Conservation (phyloP, 83 land plant species). For the Picea abies region DNA sequence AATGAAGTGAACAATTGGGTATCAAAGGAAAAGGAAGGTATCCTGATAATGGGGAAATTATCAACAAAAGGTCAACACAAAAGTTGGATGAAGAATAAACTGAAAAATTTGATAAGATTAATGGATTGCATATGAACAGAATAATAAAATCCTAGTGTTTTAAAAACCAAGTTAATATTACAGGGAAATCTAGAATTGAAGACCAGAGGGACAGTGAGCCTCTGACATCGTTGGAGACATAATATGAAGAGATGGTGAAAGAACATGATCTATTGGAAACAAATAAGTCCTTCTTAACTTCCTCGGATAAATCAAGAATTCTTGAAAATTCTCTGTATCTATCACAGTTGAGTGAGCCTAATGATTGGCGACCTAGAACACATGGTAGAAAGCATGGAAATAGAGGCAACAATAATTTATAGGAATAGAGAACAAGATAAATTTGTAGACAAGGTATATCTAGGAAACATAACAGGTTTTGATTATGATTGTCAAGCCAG, state of each 20-base stretch:
- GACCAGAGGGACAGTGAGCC: not conserved
- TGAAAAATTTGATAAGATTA: not conserved
- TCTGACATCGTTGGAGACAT: not conserved
- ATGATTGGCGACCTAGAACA: not conserved
- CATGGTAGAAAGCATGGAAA: not conserved
- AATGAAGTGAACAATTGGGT: not conserved
- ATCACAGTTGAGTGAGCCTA: not conserved
- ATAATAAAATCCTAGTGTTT: not conserved
- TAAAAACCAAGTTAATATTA: not conserved
- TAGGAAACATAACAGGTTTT: not conserved
- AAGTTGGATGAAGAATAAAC: not conserved
- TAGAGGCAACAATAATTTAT: not conserved
- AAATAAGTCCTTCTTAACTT: not conserved
- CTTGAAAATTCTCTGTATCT: not conserved
- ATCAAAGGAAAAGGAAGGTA: not conserved
- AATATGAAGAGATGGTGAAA: not conserved
- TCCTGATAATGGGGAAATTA: not conserved
- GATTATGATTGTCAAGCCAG: not conserved
- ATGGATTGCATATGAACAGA: not conserved
- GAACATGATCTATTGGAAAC: not conserved
- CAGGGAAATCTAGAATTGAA: not conserved
- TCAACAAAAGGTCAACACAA: not conserved
- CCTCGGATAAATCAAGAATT: not conserved
- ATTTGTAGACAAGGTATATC: not conserved
- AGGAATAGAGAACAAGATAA: not conserved